phyloP scores from a whole-genome alignment of 208 protist genomes.

The Wallacemonas collosoma region DNA sequence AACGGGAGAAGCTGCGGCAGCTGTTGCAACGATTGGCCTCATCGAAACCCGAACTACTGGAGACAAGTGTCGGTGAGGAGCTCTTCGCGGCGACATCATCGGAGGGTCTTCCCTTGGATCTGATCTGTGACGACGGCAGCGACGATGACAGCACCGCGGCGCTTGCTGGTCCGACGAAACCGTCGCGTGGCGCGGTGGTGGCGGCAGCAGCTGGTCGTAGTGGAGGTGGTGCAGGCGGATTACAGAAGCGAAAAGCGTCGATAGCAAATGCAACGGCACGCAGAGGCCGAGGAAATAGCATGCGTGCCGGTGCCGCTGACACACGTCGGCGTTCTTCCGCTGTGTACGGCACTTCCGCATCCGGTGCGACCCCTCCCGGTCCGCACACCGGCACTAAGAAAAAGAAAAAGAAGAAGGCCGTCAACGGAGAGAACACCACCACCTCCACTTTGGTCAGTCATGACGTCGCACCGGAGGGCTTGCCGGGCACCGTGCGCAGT shows the following conservation, averaged over 20 bases:
- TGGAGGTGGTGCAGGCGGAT: neutral
- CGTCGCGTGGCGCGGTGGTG: neutral
- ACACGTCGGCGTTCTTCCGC: neutral
- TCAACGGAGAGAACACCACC: neutral
- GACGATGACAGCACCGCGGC: neutral
- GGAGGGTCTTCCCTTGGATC: neutral
- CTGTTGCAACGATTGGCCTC: constrained; percentile 7
- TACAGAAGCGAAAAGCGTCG: no score
- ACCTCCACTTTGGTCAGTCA: neutral
- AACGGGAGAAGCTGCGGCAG: constrained; percentile 7
- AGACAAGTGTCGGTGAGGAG: constrained; percentile 10
- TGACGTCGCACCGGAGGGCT: neutral
- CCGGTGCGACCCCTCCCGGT: no score
- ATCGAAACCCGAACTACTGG: constrained; percentile 12
- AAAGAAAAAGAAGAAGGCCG: constrained; percentile 15
- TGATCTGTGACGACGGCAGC: neutral
- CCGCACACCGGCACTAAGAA: constrained; percentile 4
- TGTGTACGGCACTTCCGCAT: neutral
- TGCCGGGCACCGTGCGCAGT: neutral
- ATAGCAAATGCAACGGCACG: no score
- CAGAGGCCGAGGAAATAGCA: no score
- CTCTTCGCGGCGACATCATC: constrained; percentile 2
- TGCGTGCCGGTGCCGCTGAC: no score
- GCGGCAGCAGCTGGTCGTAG: neutral
- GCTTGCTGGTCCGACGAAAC: neutral